Evolutionary conservation across 768 basidiomycete genomes (phyloP).

Genomic region (Crepidotus variabilis): DNA sequence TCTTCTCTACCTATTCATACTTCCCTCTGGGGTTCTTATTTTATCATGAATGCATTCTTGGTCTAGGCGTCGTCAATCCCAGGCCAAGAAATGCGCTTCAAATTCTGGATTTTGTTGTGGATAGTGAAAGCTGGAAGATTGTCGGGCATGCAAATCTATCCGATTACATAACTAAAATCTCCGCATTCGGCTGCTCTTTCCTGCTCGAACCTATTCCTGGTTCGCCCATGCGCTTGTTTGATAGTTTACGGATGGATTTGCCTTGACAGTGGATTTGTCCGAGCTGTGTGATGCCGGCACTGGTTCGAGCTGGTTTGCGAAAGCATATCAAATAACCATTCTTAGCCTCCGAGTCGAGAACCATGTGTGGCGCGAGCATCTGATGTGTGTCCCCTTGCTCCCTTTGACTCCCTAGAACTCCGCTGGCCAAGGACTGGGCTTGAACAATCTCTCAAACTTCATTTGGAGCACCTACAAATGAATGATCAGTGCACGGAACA

Average conservation of each 20-base stretch:
- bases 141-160: neutral
- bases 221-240: slow-evolving; percentile 7
- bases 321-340: neutral
- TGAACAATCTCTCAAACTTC: neutral
- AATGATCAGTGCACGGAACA: neutral
- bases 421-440: neutral
- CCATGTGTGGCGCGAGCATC: slow-evolving; percentile 10
- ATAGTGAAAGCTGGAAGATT: neutral
- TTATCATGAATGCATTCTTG: neutral
- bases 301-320: neutral
- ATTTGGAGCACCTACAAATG: neutral
- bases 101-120: too few relatives aligned
- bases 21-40: neutral
- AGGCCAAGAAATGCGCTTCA: too few relatives aligned
- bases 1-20: neutral
- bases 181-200: slow-evolving; percentile 5
- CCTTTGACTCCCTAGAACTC: neutral
- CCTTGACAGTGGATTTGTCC: slow-evolving; percentile 16
- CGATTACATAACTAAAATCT: slow-evolving; percentile 1
- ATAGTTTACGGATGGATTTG: neutral
- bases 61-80: too few relatives aligned
- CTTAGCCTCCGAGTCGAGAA: slow-evolving; percentile 3
- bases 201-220: slow-evolving; percentile 26
- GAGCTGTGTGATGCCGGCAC: slow-evolving; percentile 7
- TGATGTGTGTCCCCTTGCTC: slow-evolving; percentile 5